phyloP scores from a whole-genome alignment of 768 basidiomycete species.

The Naganishia kalamii region DNA sequence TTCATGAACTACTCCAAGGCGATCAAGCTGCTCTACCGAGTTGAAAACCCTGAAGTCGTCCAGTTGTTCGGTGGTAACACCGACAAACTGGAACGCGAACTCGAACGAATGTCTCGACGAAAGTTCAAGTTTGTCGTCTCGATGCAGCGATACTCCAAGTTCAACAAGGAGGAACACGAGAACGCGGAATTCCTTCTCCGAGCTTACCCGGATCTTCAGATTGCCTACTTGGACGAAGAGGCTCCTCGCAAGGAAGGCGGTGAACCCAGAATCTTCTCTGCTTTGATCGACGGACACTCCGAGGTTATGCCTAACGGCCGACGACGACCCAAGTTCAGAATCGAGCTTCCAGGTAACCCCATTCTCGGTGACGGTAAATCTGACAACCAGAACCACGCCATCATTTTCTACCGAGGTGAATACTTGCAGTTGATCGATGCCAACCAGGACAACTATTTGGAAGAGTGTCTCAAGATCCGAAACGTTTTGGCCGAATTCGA shows the following conservation, averaged over 20 bases:
- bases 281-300: constrained; percentile 94
- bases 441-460: constrained; percentile 99
- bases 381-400: constrained; percentile 99
- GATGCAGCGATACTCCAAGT: constrained; percentile 98
- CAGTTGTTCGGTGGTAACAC: constrained; percentile 96
- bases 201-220: constrained; percentile 96
- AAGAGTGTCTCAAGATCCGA: constrained; percentile 98
- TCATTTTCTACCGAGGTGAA: constrained; percentile 98
- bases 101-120: constrained; percentile 93
- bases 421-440: constrained; percentile 99
- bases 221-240: constrained; percentile 97
- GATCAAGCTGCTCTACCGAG: constrained; percentile 97
- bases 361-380: constrained; percentile 99
- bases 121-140: constrained; percentile 99
- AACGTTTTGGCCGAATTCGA: constrained; percentile 98
- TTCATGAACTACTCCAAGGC: constrained; percentile 99
- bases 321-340: constrained; percentile 90
- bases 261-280: constrained; percentile 89
- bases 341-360: constrained; percentile 96
- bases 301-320: constrained; percentile 86
- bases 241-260: constrained; percentile 87
- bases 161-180: constrained; percentile 98
- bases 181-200: constrained; percentile 96
- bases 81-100: constrained; percentile 88
- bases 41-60: constrained; percentile 98